These are phyloP conservation scores for Nepenthes mirabilis DNA, from an alignment of 148 eudicot species.

Conservation along the genomic window DNA sequence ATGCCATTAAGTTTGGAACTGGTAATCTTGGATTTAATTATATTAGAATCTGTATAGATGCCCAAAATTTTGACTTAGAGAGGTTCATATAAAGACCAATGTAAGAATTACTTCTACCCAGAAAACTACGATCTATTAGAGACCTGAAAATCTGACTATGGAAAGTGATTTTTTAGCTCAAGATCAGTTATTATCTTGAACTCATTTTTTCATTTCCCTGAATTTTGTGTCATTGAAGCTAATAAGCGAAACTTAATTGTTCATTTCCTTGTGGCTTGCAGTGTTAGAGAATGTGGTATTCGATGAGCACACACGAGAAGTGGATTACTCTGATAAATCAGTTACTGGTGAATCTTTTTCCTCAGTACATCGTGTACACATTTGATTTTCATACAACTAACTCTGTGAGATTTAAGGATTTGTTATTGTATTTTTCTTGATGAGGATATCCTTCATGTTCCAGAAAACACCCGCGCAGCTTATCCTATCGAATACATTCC, in stretches of 20 bases:
- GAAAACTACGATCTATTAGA: too few relatives aligned
- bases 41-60: not conserved
- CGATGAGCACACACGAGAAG: slow-evolving; percentile 82
- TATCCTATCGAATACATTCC: slow-evolving; percentile 90
- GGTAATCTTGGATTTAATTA: slow-evolving; percentile 9
- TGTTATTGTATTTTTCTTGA: not conserved
- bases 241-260: not conserved
- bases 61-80: too few relatives aligned
- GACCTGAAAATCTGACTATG: too few relatives aligned
- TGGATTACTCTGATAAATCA: slow-evolving; percentile 72
- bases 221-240: not conserved
- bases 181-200: too few relatives aligned
- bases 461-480: slow-evolving; percentile 83
- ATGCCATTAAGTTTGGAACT: slow-evolving; percentile 66
- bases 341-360: slow-evolving; percentile 50
- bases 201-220: too few relatives aligned
- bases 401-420: too few relatives aligned
- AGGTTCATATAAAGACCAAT: too few relatives aligned
- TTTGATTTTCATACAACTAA: not conserved
- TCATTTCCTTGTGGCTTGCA: slow-evolving; percentile 10
- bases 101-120: too few relatives aligned
- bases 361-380: not conserved
- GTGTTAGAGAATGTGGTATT: slow-evolving; percentile 91
- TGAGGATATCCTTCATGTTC: not conserved
- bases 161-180: too few relatives aligned